Conservation (phyloP, 129 eudicot genomes). For the Ambrosia trifida region DNA sequence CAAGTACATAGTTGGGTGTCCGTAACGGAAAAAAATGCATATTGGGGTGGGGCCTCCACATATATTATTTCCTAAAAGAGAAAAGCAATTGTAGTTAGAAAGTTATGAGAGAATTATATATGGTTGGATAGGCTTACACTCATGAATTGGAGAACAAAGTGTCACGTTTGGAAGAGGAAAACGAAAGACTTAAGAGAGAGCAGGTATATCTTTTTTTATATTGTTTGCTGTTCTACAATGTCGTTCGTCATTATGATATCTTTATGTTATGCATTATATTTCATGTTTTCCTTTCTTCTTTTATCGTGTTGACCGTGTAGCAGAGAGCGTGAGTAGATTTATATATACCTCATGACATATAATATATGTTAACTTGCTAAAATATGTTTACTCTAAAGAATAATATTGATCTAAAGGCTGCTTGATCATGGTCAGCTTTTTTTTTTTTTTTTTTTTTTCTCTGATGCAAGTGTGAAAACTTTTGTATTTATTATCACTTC, state of each 20-base stretch:
- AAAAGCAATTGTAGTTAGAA: not conserved
- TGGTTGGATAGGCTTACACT: constrained; percentile 70
- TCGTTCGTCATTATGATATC: constrained; percentile 5
- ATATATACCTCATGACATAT: not conserved
- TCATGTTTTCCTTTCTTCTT: not conserved
- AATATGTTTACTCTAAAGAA: not conserved
- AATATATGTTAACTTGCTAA: not conserved
- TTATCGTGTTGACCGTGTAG: not conserved
- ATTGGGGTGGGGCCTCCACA: not conserved
- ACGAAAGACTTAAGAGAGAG: constrained; percentile 70
- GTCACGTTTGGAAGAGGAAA: constrained; percentile 83
- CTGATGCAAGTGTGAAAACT: not conserved
- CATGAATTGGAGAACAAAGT: constrained; percentile 89
- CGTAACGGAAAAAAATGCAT: not conserved
- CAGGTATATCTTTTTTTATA: constrained; percentile 40
- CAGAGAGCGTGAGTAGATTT: not conserved
- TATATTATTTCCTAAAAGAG: not conserved
- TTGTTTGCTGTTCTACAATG: not conserved
- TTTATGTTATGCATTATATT: not conserved
- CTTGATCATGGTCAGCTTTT: not conserved
- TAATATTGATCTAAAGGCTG: not conserved
- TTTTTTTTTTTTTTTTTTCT: not conserved
- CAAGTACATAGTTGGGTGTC: no score
- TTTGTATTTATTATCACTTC: not conserved
- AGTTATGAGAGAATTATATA: not conserved